Conservation (phyloP, 2,329 filamentous ascomycete genomes). For the Huntiella bhutanensis region DNA sequence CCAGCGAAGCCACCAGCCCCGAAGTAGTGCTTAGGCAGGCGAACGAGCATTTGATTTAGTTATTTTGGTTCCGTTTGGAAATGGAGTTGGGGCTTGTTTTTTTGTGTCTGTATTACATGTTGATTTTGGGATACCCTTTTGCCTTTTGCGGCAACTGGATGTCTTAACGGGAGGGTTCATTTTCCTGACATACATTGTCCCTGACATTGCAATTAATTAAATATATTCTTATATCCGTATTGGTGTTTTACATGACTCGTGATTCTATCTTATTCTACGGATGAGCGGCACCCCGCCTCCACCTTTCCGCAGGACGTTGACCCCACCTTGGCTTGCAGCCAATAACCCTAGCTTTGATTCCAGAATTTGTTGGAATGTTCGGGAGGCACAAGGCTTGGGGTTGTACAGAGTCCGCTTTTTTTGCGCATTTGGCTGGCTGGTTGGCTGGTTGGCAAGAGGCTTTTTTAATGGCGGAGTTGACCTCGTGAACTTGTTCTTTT, state of each 20-base stretch:
- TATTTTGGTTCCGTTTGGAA: background rate
- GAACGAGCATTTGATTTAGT: background rate
- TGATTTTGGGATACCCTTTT: too few species aligned
- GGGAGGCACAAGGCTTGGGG: background rate
- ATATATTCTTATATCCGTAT: too few species aligned
- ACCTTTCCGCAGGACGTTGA: too few species aligned
- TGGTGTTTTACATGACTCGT: too few species aligned
- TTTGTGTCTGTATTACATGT: background rate
- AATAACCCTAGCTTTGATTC: constrained; percentile 11
- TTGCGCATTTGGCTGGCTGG: background rate
- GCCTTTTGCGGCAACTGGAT: too few species aligned
- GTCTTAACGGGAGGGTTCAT: too few species aligned
- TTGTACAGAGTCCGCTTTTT: background rate
- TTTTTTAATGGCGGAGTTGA: background rate
- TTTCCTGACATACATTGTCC: too few species aligned
- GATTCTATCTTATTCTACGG: too few species aligned
- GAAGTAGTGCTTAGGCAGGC: background rate
- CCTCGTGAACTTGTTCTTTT: background rate
- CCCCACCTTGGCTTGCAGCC: background rate
- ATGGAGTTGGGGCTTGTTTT: background rate
- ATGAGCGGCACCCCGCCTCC: too few species aligned
- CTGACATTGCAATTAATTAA: too few species aligned
- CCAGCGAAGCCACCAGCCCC: constrained; percentile 4
- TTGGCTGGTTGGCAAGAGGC: background rate
- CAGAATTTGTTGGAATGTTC: constrained; percentile 14